Conservation (phyloP, 768 basidiomycete genomes). For the Kwoniella dejecticola region DNA sequence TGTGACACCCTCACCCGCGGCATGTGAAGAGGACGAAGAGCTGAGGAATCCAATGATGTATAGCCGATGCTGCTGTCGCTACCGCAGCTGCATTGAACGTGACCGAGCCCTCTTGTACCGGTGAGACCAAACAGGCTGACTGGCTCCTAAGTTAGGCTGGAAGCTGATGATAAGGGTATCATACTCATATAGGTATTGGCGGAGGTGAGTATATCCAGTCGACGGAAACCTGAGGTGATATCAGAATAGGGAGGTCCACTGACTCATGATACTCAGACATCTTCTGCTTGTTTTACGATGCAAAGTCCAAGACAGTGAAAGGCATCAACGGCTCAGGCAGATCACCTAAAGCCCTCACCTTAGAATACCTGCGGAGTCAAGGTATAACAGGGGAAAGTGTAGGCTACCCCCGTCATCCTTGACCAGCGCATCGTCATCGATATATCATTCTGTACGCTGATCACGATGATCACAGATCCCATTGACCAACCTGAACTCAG, state of each 20-base stretch:
- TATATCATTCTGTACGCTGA: background rate
- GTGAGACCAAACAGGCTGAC: too few relatives aligned
- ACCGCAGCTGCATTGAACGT: constrained; percentile 89
- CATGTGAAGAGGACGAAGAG: too few relatives aligned
- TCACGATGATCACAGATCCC: constrained; percentile 63
- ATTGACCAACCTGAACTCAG: constrained; percentile 77
- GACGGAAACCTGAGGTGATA: too few relatives aligned
- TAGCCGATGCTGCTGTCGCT: constrained; percentile 93
- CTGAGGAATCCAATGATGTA: too few relatives aligned
- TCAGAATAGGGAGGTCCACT: too few relatives aligned
- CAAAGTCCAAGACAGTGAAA: constrained; percentile 74
- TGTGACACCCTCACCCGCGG: background rate
- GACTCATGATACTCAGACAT: constrained; percentile 35
- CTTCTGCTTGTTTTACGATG: constrained; percentile 91
- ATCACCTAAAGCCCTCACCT: constrained; percentile 74
- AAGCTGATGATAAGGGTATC: too few relatives aligned
- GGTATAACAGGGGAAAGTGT: constrained; percentile 65
- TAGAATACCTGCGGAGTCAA: constrained; percentile 70
- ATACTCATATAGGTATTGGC: constrained; percentile 49
- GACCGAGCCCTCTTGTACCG: constrained; percentile 82
- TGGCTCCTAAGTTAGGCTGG: too few relatives aligned
- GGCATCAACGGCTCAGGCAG: constrained; percentile 91
- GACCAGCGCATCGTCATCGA: background rate
- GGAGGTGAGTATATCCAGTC: constrained; percentile 48
- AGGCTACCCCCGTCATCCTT: constrained; percentile 1